These are phyloP conservation scores for Hypoxylon rickii DNA, from an alignment of 495 filamentous ascomycete species.

Conservation along the genomic window DNA sequence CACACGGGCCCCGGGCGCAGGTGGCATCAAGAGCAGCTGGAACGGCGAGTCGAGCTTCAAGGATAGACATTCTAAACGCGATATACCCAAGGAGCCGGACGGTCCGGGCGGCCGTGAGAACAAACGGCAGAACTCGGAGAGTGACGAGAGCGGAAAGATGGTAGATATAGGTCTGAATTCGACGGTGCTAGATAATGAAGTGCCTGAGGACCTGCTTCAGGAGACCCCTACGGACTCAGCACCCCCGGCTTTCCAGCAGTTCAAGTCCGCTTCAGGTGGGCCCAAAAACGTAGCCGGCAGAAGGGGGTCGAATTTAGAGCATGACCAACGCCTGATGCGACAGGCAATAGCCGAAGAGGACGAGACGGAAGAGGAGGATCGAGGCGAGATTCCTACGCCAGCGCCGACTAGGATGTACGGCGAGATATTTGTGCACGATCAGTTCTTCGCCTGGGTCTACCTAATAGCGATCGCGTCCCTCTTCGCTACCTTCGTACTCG, in stretches of 20 bases:
- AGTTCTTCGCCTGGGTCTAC: slow-evolving; percentile 90
- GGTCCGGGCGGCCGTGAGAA: slow-evolving; percentile 51
- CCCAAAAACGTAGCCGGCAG: slow-evolving; percentile 25
- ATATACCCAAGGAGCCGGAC: slow-evolving; percentile 47
- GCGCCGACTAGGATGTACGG: slow-evolving; percentile 42
- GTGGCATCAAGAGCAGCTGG: slow-evolving; percentile 65
- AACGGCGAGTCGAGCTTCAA: slow-evolving; percentile 54
- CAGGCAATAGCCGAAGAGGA: slow-evolving; percentile 40
- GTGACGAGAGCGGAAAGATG: slow-evolving; percentile 68
- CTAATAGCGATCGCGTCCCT: slow-evolving; percentile 80
- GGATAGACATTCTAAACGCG: slow-evolving; percentile 36
- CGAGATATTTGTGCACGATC: slow-evolving; percentile 69
- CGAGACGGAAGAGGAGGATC: slow-evolving; percentile 34
- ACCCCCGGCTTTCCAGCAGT: slow-evolving; percentile 87
- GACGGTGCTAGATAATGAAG: slow-evolving; percentile 59
- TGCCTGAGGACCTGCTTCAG: slow-evolving; percentile 62
- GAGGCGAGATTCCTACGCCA: slow-evolving; percentile 27
- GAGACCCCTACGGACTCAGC: slow-evolving; percentile 65
- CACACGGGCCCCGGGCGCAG: slow-evolving; percentile 44
- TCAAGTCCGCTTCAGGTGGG: slow-evolving; percentile 49
- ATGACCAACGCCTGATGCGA: slow-evolving; percentile 38
- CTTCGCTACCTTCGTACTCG: slow-evolving; percentile 83
- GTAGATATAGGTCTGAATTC: slow-evolving; percentile 87
- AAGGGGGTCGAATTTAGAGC: slow-evolving; percentile 35
- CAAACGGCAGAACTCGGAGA: slow-evolving; percentile 43